These are phyloP conservation scores for Tetrahymena borealis DNA, from an alignment of 73 alveolate species.

Conservation along the genomic window DNA sequence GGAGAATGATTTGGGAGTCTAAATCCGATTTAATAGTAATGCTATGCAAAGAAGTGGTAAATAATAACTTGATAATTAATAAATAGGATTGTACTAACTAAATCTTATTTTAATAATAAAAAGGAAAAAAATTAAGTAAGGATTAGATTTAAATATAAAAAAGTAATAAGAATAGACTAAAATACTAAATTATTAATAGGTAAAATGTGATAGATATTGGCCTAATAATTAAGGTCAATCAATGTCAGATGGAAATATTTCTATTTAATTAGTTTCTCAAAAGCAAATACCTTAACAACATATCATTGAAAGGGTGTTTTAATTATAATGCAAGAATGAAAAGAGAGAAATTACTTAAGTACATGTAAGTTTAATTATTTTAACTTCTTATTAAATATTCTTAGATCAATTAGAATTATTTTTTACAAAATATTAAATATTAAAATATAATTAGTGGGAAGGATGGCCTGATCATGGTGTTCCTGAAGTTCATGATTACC, in stretches of 20 bases:
- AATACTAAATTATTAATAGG: not conserved
- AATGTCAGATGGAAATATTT: not conserved
- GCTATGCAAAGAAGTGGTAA: not conserved
- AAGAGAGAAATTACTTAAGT: not conserved
- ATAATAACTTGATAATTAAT: not conserved
- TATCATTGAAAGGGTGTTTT: not conserved
- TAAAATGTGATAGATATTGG: not conserved
- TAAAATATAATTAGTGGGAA: not conserved
- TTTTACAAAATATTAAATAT: not conserved
- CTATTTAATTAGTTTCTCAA: not conserved
- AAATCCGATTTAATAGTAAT: not conserved
- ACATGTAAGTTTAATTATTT: not conserved
- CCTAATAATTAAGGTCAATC: not conserved
- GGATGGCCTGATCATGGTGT: constrained; percentile 3
- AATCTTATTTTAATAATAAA: not conserved
- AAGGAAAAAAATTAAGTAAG: not conserved
- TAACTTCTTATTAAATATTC: too few relatives aligned
- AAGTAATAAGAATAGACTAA: too few relatives aligned
- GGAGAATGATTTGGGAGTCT: not conserved
- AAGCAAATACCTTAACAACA: not conserved
- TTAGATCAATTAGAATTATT: not conserved
- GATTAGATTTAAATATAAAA: not conserved
- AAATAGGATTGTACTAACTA: not conserved
- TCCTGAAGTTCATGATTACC: not conserved
- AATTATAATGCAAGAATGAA: not conserved